These are phyloP conservation scores for Gossypium laxum DNA, from an alignment of 441 rosid species.

Conservation along the genomic window DNA sequence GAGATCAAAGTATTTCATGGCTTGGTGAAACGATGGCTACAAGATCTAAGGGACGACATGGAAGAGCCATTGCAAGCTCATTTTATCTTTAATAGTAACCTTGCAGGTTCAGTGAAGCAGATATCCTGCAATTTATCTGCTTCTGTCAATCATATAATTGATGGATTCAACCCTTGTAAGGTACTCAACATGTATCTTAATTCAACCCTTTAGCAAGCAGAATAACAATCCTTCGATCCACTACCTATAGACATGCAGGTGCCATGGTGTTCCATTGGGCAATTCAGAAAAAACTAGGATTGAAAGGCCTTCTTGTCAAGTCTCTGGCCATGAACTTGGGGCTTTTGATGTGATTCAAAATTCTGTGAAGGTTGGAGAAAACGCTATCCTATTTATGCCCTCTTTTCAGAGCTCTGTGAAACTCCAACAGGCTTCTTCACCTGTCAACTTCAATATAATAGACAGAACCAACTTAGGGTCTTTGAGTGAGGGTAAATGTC, in stretches of 20 bases:
- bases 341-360: constrained; percentile 39
- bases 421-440: constrained; percentile 39
- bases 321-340: constrained; percentile 40
- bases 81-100: constrained; percentile 46
- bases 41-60: constrained; percentile 57
- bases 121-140: constrained; percentile 54
- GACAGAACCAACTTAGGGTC: constrained; percentile 59
- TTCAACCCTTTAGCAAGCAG: not conserved
- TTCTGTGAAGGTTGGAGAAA: constrained; percentile 61
- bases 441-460: constrained; percentile 46
- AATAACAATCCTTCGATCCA: constrained; percentile 6
- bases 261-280: constrained; percentile 49
- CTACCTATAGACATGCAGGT: constrained; percentile 58
- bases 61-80: constrained; percentile 58
- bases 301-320: constrained; percentile 39
- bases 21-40: constrained; percentile 68
- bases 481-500: constrained; percentile 60
- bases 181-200: constrained; percentile 26
- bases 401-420: constrained; percentile 35
- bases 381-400: constrained; percentile 47
- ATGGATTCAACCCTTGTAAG: constrained; percentile 52
- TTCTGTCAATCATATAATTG: constrained; percentile 38
- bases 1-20: constrained; percentile 52
- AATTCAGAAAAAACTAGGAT: constrained; percentile 22
- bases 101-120: constrained; percentile 51